Evolutionary conservation across 305 asterid species (phyloP), one percentile per base, ranked within the genome.

Genomic region (Plantago coronopus): DNA sequence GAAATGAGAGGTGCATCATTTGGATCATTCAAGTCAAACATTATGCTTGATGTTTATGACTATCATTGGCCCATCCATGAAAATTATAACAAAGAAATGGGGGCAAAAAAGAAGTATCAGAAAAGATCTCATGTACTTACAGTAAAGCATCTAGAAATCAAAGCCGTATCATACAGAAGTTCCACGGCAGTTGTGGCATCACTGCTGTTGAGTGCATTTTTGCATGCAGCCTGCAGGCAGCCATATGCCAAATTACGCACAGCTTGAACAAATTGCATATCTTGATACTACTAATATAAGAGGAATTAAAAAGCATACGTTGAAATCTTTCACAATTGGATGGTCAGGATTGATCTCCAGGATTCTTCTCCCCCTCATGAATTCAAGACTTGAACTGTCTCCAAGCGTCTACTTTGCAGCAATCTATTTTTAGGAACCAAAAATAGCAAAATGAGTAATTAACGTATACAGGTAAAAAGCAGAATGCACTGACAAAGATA

Each of bases 291-390:
- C 8, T 6, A 34, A 34, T 0, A 34, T 0, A 6, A 34, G 11
- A n/a, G 13, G 44, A 20, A 29, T 34, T 58, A 19, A 57, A 27
- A 20, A 54, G 58, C 5, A 56, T 83, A 94, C 99, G 48, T 82
- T 90, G 46, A 94, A 84, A 81, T 94, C 99, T 66, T 87, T 89
- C 73, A 94, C 81, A 18, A 94, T 81, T 0, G 99, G 99, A 68
- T 94, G 99, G 0, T 87, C 97, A 9, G 99, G 95, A 79, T 94
- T 93, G 65, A 93, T 83, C 81, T 93, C 99, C 71, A 93, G 61
- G 54, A 93, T 93, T 75, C 99, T 87, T 75, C 99, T 78, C 29
- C 99, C 99, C 80, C 86, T 83, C 99, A 89, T 93, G 82, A 93
- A 93, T 78, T 93, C 99, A 21, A 93, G 83, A 75, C 95, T 89